These are phyloP conservation scores for Eimeria sp. DNA, from an alignment of 169 alveolate species.

Conservation along the genomic window DNA sequence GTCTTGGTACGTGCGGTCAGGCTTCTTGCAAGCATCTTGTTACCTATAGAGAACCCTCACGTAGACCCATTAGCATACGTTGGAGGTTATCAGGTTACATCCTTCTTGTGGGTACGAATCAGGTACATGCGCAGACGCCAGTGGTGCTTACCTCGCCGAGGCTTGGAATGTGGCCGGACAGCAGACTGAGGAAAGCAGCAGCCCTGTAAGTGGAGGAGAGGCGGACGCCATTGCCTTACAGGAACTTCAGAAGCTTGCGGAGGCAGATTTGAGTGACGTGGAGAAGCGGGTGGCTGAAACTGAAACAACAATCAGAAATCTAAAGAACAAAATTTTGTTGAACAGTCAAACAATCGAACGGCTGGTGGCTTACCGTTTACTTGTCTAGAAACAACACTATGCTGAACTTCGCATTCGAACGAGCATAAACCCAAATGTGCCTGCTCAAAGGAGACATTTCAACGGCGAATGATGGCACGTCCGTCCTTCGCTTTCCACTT, in stretches of 20 bases:
- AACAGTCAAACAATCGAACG: slow-evolving; percentile 40
- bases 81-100: not conserved
- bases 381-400: not conserved
- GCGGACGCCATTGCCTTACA: not conserved
- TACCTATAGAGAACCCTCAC: too few species aligned
- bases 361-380: slow-evolving; percentile 48
- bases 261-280: not conserved
- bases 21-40: not conserved
- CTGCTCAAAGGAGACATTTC: too few species aligned
- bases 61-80: not conserved
- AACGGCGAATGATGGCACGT: too few species aligned
- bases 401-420: not conserved
- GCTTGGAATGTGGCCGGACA: not conserved
- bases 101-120: not conserved
- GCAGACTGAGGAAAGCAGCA: not conserved
- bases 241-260: slow-evolving; percentile 7
- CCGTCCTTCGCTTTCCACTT: not conserved
- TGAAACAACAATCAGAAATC: slow-evolving; percentile 2
- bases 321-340: slow-evolving; percentile 12
- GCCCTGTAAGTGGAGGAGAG: not conserved
- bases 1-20: not conserved
- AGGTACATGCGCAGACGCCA: slow-evolving; percentile 9
- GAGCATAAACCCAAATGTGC: not conserved
- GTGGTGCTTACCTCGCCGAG: not conserved
- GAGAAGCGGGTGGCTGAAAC: slow-evolving; percentile 20